Percentiles rank a stretch among this genome's conserved stretches.
phyloP scores from a whole-genome alignment of 371 early-diverging fungal species.

The Mucor mucedo region DNA sequence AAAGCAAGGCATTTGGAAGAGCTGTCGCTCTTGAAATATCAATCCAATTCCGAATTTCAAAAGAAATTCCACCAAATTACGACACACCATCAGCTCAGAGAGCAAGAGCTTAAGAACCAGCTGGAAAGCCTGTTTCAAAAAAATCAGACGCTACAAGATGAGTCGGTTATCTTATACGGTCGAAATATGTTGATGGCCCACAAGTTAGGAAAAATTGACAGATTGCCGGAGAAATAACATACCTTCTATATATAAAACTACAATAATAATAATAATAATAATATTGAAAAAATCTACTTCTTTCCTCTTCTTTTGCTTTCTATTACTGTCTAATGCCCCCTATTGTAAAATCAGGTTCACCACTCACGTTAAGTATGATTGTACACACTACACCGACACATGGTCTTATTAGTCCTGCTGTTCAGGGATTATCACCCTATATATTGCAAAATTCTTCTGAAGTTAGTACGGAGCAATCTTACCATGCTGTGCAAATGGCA shows the following conservation, averaged over 20 bases:
- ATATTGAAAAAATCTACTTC: neutral
- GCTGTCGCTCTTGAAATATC: neutral
- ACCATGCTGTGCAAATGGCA: conserved; percentile 25
- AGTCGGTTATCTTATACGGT: conserved; percentile 16
- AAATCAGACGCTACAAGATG: conserved; percentile 24
- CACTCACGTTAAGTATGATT: conserved; percentile 7
- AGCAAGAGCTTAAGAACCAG: conserved; percentile 3
- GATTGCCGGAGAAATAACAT: conserved; percentile 15
- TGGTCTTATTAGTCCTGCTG: neutral
- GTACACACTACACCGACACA: neutral
- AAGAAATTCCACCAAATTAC: conserved; percentile 7
- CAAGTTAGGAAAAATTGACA: conserved; percentile 23
- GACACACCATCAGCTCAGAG: neutral
- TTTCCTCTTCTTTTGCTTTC: conserved; percentile 1
- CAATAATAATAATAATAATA: neutral
- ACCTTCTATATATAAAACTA: neutral
- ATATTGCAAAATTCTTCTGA: conserved; percentile 8
- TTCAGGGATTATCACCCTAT: conserved; percentile 15
- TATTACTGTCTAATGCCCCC: conserved; percentile 12
- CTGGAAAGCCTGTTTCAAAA: conserved; percentile 16
- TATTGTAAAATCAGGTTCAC: conserved; percentile 8
- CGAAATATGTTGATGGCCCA: conserved; percentile 21
- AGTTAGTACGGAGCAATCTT: conserved; percentile 18
- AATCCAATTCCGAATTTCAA: conserved; percentile 4
- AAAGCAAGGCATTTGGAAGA: conserved; percentile 11